phyloP scores from a whole-genome alignment of 1,284 basidiomycete species.

The Ustilago curta region DNA sequence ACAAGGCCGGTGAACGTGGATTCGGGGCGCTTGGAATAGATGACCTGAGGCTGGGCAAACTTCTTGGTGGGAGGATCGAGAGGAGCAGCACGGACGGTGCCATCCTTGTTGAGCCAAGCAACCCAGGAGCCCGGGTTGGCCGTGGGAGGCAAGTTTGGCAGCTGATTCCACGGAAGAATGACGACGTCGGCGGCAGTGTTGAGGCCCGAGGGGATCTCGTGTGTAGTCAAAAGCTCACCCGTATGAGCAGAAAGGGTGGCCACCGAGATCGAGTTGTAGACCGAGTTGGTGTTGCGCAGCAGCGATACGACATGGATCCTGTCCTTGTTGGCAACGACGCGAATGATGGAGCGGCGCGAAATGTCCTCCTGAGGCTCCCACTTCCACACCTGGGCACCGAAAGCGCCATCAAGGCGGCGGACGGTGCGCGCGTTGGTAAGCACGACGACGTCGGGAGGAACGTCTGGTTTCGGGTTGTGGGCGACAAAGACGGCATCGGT shows the following conservation, averaged over 20 bases:
- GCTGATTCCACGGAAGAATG: slow-evolving; percentile 46
- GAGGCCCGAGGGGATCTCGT: slow-evolving; percentile 44
- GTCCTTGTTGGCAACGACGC: slow-evolving; percentile 40
- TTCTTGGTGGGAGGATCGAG: slow-evolving; percentile 48
- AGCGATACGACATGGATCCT: slow-evolving; percentile 54
- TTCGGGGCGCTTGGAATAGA: slow-evolving; percentile 48
- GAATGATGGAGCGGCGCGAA: slow-evolving; percentile 37
- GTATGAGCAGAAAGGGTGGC: slow-evolving; percentile 44
- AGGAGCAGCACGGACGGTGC: slow-evolving; percentile 51
- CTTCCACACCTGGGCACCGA: slow-evolving; percentile 28
- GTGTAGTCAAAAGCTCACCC: slow-evolving; percentile 48
- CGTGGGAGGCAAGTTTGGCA: slow-evolving; percentile 43
- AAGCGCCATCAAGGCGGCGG: slow-evolving; percentile 36
- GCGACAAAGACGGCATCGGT: slow-evolving; percentile 56
- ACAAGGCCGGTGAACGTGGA: slow-evolving; percentile 40
- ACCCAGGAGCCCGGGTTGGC: slow-evolving; percentile 58
- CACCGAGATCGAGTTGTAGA: slow-evolving; percentile 39
- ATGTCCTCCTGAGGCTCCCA: slow-evolving; percentile 41
- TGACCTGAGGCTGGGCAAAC: slow-evolving; percentile 47
- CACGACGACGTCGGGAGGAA: slow-evolving; percentile 43
- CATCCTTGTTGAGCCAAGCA: slow-evolving; percentile 61
- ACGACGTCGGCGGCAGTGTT: slow-evolving; percentile 41
- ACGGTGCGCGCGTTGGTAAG: slow-evolving; percentile 55
- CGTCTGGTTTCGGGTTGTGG: slow-evolving; percentile 13
- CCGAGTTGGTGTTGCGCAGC: slow-evolving; percentile 35